These are phyloP conservation scores for Aureoboletus auriporus DNA, from an alignment of 768 basidiomycete species.

Conservation along the genomic window DNA sequence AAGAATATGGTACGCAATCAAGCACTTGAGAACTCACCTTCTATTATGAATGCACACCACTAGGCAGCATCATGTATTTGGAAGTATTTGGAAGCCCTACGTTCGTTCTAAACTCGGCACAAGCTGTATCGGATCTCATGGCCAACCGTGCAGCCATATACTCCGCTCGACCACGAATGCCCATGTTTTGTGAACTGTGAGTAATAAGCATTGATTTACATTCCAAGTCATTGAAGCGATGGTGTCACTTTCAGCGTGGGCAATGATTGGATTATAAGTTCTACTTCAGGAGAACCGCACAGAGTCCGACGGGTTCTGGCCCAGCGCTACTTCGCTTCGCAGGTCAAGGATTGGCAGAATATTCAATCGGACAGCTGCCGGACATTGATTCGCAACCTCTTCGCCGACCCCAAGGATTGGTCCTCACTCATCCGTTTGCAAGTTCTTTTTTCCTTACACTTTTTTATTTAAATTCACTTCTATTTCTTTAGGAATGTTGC, in stretches of 20 bases:
- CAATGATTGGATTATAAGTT: not conserved
- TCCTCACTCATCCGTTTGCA: not conserved
- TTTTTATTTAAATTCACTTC: too few species aligned
- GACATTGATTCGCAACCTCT: not conserved
- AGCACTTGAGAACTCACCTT: not conserved
- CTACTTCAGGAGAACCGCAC: conserved; percentile 8
- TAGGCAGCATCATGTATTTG: not conserved
- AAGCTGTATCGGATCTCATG: conserved; percentile 4
- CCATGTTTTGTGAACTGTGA: not conserved
- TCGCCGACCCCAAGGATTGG: not conserved
- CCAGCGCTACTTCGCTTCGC: conserved; percentile 8
- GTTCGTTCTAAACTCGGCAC: conserved; percentile 32
- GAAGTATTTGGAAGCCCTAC: conserved; percentile 6
- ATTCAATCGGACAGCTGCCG: conserved; percentile 3
- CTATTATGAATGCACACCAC: not conserved
- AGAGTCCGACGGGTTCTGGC: conserved; percentile 5
- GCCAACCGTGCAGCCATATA: not conserved
- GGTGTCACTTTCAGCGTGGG: not conserved
- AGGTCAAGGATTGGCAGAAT: conserved; percentile 10
- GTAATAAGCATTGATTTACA: not conserved
- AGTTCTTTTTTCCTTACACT: not conserved
- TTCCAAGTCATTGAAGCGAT: too few species aligned
- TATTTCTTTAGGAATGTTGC: not conserved
- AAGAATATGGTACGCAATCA: not conserved
- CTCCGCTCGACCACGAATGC: not conserved